Evolutionary conservation across 768 basidiomycete species (phyloP), one percentile per base, ranked within the genome.

Genomic region (Phanerochaete sordida): DNA sequence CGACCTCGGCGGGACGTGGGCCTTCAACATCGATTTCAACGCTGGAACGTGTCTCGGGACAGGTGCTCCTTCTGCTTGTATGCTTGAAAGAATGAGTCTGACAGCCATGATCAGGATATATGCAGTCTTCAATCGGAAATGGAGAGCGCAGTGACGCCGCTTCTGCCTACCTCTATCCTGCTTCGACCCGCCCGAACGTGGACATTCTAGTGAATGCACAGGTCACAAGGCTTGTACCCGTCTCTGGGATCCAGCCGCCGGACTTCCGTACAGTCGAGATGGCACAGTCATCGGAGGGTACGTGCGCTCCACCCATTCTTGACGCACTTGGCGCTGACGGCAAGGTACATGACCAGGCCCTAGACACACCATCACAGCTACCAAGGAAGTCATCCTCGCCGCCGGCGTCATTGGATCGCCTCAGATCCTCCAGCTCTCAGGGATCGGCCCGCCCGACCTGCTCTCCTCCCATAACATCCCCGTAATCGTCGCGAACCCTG

Each of bases 361-460:
- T 24, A 33, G n/a, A 8, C 56, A 43, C 26, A 59, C 30, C 8
- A 72, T 69, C 19, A 57, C 49, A 1, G 74, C 75, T 1, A 43
- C 30, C n/a, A 73, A 71, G 48, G 77, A 77, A 35, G 60, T 65
- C 21, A 56, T 68, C 50, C 51, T 69, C 1, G 31, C 67, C 16
- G 67, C 62, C 3, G 68, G 66, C 11, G 52, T 54, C 26, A 61
- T 67, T 45, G 60, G 57, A 13, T 63, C 69, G 2, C 68, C 69
- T 27, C 66, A 69, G 19, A 56, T 70, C 24, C 50, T 69, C 3
- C 39, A 67, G 54, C 62, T 64, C 2, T 76, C 75, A 11, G 79
- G 79, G 39, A 73, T 80, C 57, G 79, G 78, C 35, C 70, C 75
- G 37, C 58, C 61, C 21, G 60, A 48, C 1, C 59, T 69, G 35